phyloP scores from a whole-genome alignment of 129 eudicot genomes.

The Flaveria bidentis region DNA sequence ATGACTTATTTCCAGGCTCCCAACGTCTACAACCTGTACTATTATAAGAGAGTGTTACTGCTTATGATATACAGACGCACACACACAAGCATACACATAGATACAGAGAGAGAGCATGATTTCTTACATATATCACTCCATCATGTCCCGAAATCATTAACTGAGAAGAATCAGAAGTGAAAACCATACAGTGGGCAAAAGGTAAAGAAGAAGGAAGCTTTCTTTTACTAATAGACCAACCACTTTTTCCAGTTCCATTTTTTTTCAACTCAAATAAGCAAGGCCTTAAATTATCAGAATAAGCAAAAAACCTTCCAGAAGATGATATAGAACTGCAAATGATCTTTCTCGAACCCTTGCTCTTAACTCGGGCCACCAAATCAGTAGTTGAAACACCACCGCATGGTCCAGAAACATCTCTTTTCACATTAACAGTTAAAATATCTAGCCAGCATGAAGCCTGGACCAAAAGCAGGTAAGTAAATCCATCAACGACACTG shows the following conservation, averaged over 20 bases:
- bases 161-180: slow-evolving; percentile 70
- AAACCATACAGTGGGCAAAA: slow-evolving; percentile 73
- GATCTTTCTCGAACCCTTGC: slow-evolving; percentile 65
- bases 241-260: slow-evolving; percentile 37
- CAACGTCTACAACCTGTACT: slow-evolving; percentile 72
- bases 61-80: neutral
- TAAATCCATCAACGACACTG: slow-evolving; percentile 46
- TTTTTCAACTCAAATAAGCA: slow-evolving; percentile 61
- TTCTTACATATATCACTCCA: slow-evolving; percentile 77
- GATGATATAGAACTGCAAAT: slow-evolving; percentile 75
- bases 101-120: neutral
- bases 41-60: neutral
- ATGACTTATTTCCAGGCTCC: slow-evolving; percentile 47
- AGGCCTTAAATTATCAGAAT: slow-evolving; percentile 65
- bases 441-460: slow-evolving; percentile 60
- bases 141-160: slow-evolving; percentile 88
- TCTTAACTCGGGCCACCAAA: slow-evolving; percentile 65
- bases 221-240: slow-evolving; percentile 65
- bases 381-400: slow-evolving; percentile 43
- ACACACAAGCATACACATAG: neutral
- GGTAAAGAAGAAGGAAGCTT: slow-evolving; percentile 71
- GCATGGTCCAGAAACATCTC: slow-evolving; percentile 12
- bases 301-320: slow-evolving; percentile 65
- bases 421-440: slow-evolving; percentile 44
- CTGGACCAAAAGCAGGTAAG: slow-evolving; percentile 81